Evolutionary conservation across 768 basidiomycete genomes (phyloP).

Genomic region (Clavulina sp.): DNA sequence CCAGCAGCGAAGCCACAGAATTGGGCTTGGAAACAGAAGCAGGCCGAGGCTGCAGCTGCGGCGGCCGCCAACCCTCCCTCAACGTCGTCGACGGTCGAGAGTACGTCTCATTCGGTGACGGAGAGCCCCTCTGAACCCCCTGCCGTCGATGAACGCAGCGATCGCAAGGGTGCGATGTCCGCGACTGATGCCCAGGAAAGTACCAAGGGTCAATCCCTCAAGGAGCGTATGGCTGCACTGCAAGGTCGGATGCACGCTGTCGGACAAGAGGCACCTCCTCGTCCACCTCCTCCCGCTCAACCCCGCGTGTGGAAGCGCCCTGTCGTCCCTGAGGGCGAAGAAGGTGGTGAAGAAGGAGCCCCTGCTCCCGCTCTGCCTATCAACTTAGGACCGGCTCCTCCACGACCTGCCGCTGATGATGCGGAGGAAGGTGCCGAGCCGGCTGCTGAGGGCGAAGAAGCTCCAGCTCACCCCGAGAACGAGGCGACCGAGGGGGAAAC

Average conservation of each 20-base stretch:
- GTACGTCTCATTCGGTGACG: neutral
- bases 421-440: slow-evolving; percentile 4
- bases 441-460: neutral
- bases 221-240: slow-evolving; percentile 89
- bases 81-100: neutral
- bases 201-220: slow-evolving; percentile 67
- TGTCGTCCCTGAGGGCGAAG: slow-evolving; percentile 17
- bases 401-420: slow-evolving; percentile 4
- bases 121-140: neutral
- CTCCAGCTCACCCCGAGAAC: slow-evolving; percentile 3
- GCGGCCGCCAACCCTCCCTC: slow-evolving; percentile 1
- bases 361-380: neutral
- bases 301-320: slow-evolving; percentile 77
- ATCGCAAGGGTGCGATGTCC: slow-evolving; percentile 35
- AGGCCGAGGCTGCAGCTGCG: slow-evolving; percentile 7
- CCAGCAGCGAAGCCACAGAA: slow-evolving; percentile 42
- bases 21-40: slow-evolving; percentile 12
- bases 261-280: slow-evolving; percentile 39
- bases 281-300: slow-evolving; percentile 39
- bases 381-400: neutral
- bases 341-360: slow-evolving; percentile 22
- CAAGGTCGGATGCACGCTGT: slow-evolving; percentile 74
- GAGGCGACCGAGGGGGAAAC: neutral
- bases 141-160: slow-evolving; percentile 4
- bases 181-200: slow-evolving; percentile 79